phyloP scores from a whole-genome alignment of 208 protist genomes.

The Leishmania lainsoni region DNA sequence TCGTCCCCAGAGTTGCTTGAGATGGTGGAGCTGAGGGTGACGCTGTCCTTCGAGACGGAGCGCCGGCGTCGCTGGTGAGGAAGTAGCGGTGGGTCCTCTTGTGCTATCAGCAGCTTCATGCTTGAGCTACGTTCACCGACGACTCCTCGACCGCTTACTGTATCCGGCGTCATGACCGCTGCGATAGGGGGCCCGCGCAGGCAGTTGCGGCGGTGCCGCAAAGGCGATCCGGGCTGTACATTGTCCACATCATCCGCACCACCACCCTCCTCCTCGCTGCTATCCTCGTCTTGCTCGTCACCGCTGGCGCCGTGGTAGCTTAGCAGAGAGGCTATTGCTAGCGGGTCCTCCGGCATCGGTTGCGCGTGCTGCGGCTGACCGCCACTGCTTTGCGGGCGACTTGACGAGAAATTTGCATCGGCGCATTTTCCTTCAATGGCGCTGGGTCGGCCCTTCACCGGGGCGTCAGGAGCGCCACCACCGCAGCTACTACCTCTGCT shows the following conservation, averaged over 20 bases:
- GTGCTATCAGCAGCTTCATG: background rate
- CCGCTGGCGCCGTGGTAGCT: background rate
- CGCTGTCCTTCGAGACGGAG: conserved; percentile 12
- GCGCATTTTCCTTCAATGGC: background rate
- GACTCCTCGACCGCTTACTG: background rate
- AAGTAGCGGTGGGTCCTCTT: background rate
- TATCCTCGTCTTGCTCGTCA: background rate
- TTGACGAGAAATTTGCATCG: background rate
- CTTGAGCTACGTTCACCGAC: background rate
- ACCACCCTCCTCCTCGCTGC: background rate
- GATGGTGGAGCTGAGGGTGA: conserved; percentile 6
- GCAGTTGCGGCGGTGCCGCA: background rate
- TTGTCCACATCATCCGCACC: background rate
- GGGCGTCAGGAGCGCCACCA: background rate
- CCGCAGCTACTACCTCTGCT: background rate
- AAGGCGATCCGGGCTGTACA: conserved; percentile 3
- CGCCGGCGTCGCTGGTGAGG: background rate
- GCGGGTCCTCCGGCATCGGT: background rate
- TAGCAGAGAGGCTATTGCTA: background rate
- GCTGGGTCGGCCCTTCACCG: background rate
- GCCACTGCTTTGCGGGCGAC: background rate
- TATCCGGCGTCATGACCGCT: conserved; percentile 5
- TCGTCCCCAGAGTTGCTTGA: conserved; percentile 7
- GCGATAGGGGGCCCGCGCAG: conserved; percentile 15
- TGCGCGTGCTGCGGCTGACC: background rate